Evolutionary conservation across 116 monocot species (phyloP), one percentile per base, ranked within the genome.

Genomic region (Posidonia oceanica): DNA sequence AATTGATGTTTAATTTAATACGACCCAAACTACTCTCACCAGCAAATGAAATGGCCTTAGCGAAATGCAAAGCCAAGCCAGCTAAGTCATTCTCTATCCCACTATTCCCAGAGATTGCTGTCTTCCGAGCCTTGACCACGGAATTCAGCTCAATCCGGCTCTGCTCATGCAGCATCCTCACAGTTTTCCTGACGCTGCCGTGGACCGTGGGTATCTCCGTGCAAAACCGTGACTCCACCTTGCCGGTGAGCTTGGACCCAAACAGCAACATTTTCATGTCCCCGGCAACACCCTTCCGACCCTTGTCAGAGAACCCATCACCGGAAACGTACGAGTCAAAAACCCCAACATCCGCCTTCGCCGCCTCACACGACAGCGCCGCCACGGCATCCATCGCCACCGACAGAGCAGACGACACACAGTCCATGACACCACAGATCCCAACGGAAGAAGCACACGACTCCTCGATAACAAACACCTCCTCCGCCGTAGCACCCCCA

Each of bases 321-420:
- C 90, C 89, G 2, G 98, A 93, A 3, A 70, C 70, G 1, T 80
- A 68, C 63, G 74, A 78, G 63, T 93, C 93, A 21, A 93, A 90
- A 13, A 75, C 74, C 17, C 62, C 60, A 14, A 63, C 54, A 38
- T 87, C 87, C 62, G 77, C 84, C 52, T 78, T 78, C 12, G 81
- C 73, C 0, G 84, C 98, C 76, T 98, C 98, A 51, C 87, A 92
- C 0, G 98, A 90, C 52, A 98, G 64, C 2, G 93, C 92, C 1
- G 90, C 93, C 53, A 87, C 93, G 8, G 85, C 87, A 63, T 98
- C 98, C 17, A 79, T 70, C 5, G 93, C 56, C 61, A 70, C 80
- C 15, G 70, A 62, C 51, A 98, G 59, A 4, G 79, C 76, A 2
- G 87, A 82, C 0, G 86, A 65, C 64, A 80, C 72, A 65, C 77